Evolutionary conservation across 164 flowering plant genomes (phyloP).

Genomic region (Berberis thunbergii): DNA sequence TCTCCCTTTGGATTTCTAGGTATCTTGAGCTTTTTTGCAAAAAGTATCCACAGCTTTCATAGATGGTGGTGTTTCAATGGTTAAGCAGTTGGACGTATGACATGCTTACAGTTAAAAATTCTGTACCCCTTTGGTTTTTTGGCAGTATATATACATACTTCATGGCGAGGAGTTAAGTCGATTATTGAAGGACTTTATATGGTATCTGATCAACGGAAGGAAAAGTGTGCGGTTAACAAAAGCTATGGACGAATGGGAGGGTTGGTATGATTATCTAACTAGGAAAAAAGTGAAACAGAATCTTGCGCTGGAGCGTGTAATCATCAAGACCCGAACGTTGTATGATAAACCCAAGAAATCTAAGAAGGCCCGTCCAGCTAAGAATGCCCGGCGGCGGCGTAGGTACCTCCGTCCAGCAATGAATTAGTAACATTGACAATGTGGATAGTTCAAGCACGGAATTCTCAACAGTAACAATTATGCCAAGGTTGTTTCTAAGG

Average conservation of each 20-base stretch:
- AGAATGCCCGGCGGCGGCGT: too few species aligned
- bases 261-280: constrained; percentile 12
- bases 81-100: too few species aligned
- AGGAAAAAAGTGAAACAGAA: constrained; percentile 20
- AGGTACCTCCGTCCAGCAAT: too few species aligned
- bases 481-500: too few species aligned
- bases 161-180: constrained; percentile 37
- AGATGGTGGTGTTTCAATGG: too few species aligned
- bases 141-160: constrained; percentile 61
- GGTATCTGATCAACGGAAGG: constrained; percentile 27
- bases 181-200: constrained; percentile 43
- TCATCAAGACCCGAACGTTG: constrained; percentile 46
- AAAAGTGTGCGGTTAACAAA: constrained; percentile 42
- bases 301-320: constrained; percentile 44
- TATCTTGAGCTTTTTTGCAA: too few species aligned
- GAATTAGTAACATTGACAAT: too few species aligned
- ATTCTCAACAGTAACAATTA: too few species aligned
- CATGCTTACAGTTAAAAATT: constrained; percentile 45
- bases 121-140: neutral
- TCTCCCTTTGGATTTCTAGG: too few species aligned
- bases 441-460: too few species aligned
- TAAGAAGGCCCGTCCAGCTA: too few species aligned
- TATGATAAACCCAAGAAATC: constrained; percentile 3
- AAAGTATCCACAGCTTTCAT: too few species aligned
- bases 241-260: constrained; percentile 27